Base-by-base conservation (phyloP, 176 grass and related monocot species). In the Stipa capillata region DNA sequence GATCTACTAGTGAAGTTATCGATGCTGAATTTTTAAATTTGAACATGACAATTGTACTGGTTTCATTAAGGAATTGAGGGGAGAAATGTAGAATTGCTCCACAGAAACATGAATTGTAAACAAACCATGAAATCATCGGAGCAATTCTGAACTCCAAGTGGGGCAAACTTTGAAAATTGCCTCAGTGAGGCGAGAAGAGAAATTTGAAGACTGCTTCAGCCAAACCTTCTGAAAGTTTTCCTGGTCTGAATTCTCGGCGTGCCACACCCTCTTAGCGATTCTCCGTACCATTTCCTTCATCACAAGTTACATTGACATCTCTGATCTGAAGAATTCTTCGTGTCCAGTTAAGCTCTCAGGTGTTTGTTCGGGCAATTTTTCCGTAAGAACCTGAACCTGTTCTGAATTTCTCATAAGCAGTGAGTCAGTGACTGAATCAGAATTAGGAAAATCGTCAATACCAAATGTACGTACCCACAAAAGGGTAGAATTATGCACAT, bases 1-100 rank as follows among this genome's bases (percentile, higher is more conserved):
- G 52, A 61, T 84, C 34, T 59, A 69, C n/a, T n/a, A n/a, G n/a
- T n/a, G n/a, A n/a, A n/a, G n/a, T n/a, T n/a, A n/a, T n/a, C n/a
- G n/a, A n/a, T n/a, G n/a, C n/a, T n/a, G n/a, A n/a, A n/a, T 80
- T 80, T 88, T 69, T 20, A 84, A 80, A 43, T 61, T 58, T 65
- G 47, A 82, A 77, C 42, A 40, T 3, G 18, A 2, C 20, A 35
- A 48, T 67, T 69, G 70, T 16, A 67, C 18, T 9, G 3, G 1
- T 6, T 50, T 65, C 1, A 5, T 50, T 47, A 8, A 5, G 63
- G 6, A 66, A 31, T 20, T 52, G 14, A 50, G 3, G 77, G 17
- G 15, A 18, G 47, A 78, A 48, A n/a, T n/a, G n/a, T n/a, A n/a
- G n/a, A n/a, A n/a, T n/a, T 33, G 7, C 14, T 39, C 8, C 15